Evolutionary conservation across 305 asterid species (phyloP).

Genomic region (Ajuga reptans): DNA sequence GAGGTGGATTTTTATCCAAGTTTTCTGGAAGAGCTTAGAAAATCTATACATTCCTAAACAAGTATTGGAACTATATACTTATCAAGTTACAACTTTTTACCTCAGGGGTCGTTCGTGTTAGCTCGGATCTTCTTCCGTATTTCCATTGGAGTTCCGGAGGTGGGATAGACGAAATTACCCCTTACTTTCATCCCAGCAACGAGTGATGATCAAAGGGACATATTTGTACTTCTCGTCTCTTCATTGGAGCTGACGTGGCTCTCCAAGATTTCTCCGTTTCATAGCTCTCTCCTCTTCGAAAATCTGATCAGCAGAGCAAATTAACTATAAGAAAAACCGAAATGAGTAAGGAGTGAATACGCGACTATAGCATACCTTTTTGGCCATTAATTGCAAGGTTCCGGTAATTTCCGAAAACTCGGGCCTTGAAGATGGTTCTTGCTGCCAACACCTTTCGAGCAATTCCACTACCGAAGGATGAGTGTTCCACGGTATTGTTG

Average conservation of each 20-base stretch:
- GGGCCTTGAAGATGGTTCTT: constrained; percentile 64
- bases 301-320: constrained; percentile 29
- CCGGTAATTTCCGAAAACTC: constrained; percentile 62
- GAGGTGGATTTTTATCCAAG: neutral
- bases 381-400: constrained; percentile 45
- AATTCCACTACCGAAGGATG: constrained; percentile 57
- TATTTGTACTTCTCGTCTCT: neutral
- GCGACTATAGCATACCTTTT: constrained; percentile 32
- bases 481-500: constrained; percentile 49
- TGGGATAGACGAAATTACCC: neutral
- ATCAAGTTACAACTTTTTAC: neutral
- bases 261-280: constrained; percentile 48
- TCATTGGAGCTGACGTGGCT: constrained; percentile 29
- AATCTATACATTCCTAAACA: constrained; percentile 19
- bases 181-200: neutral
- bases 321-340: neutral
- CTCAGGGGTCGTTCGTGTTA: neutral
- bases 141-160: neutral
- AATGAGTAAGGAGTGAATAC: neutral
- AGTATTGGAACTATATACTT: neutral
- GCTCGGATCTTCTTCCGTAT: neutral
- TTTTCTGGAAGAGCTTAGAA: neutral
- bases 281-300: constrained; percentile 48
- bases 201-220: neutral
- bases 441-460: constrained; percentile 79